Evolutionary conservation across 192 early-diverging fungal species (phyloP).

Genomic region (Kickxella alabastrina): DNA sequence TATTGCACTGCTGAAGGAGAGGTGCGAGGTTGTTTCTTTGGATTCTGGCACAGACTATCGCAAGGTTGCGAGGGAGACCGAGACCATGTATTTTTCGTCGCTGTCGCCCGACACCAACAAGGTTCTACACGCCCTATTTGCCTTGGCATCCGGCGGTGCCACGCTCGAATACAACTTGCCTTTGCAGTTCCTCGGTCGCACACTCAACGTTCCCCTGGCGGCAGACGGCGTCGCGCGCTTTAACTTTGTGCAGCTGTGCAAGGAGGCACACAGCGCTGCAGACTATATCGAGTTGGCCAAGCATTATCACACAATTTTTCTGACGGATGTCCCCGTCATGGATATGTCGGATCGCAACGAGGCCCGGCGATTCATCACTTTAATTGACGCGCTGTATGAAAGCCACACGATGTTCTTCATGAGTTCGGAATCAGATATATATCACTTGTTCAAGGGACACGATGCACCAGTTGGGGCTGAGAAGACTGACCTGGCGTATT

Average conservation of each 20-base stretch:
- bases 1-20: conserved; percentile 79
- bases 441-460: conserved; percentile 69
- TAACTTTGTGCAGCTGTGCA: conserved; percentile 78
- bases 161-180: conserved; percentile 6
- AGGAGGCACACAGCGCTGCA: conserved; percentile 67
- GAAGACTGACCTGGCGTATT: conserved; percentile 19
- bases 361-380: conserved; percentile 87
- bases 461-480: conserved; percentile 29
- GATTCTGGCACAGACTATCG: conserved; percentile 93
- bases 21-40: conserved; percentile 75
- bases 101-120: conserved; percentile 38
- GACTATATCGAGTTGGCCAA: conserved; percentile 87
- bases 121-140: conserved; percentile 36
- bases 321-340: conserved; percentile 76
- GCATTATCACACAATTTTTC: conserved; percentile 68
- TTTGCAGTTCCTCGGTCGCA: conserved; percentile 73
- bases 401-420: conserved; percentile 67
- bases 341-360: conserved; percentile 69
- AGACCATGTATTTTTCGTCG: conserved; percentile 70
- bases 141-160: conserved; percentile 23
- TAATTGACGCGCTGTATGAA: conserved; percentile 93
- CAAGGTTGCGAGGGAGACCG: conserved; percentile 56
- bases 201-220: conserved; percentile 62
- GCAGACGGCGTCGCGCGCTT: conserved; percentile 68
- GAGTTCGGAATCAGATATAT: conserved; percentile 64